Evolutionary conservation across 805 yeast genomes (phyloP).

Genomic region (Nakazawaea peltata): DNA sequence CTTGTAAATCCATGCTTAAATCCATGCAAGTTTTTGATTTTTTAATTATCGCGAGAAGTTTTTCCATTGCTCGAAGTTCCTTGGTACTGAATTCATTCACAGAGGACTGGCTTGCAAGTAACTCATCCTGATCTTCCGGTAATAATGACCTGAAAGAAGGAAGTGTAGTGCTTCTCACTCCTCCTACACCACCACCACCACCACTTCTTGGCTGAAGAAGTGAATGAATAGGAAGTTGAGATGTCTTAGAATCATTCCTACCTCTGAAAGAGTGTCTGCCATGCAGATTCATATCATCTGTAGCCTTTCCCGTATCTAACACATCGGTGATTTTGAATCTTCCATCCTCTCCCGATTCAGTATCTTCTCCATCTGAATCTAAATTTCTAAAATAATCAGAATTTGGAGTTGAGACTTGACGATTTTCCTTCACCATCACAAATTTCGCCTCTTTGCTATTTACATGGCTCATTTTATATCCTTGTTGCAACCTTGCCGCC

Average conservation of each 20-base stretch:
- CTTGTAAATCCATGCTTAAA: conserved; percentile 18
- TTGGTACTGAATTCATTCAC: not conserved
- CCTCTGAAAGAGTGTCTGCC: not conserved
- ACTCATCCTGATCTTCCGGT: too few relatives aligned
- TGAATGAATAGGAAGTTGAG: conserved; percentile 39
- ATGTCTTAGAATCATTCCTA: conserved; percentile 12
- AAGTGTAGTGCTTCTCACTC: conserved; percentile 1
- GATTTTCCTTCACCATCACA: conserved; percentile 5
- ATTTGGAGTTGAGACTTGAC: conserved; percentile 3
- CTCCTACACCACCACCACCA: too few relatives aligned
- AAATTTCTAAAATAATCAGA: not conserved
- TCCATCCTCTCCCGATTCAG: conserved; percentile 1
- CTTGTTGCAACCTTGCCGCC: too few relatives aligned
- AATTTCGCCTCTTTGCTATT: conserved; percentile 4
- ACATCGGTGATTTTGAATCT: conserved; percentile 7
- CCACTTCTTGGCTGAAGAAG: conserved; percentile 27
- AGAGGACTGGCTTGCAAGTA: too few relatives aligned
- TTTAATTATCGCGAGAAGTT: conserved; percentile 41
- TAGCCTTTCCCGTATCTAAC: conserved; percentile 4
- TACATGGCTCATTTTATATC: not conserved
- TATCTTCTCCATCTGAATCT: conserved; percentile 4
- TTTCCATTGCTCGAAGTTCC: conserved; percentile 17
- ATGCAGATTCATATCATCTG: too few relatives aligned
- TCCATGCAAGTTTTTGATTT: conserved; percentile 57
- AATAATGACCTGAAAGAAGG: conserved; percentile 14